These are phyloP conservation scores for Meyerozyma athensensis DNA, from an alignment of 1,139 yeast genomes.

Conservation along the genomic window DNA sequence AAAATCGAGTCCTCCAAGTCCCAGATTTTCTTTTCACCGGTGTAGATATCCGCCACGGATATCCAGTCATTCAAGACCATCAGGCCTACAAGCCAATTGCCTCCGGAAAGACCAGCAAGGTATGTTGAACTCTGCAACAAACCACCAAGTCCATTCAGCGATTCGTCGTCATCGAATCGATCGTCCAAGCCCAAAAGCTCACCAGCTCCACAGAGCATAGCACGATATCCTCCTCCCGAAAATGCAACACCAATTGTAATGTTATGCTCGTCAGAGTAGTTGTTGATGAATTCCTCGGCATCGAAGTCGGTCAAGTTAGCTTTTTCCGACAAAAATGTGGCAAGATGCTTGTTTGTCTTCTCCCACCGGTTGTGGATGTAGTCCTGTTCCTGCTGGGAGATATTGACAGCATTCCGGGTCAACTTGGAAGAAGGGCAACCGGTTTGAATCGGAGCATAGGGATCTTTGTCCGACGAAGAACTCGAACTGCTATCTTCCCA, in stretches of 20 bases:
- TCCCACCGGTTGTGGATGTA: conserved; percentile 48
- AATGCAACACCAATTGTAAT: conserved; percentile 68
- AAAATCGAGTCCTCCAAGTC: conserved; percentile 60
- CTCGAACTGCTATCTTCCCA: conserved; percentile 9
- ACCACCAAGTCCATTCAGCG: conserved; percentile 64
- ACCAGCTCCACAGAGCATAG: conserved; percentile 90
- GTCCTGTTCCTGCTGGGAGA: conserved; percentile 32
- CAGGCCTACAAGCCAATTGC: conserved; percentile 81
- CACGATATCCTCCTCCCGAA: conserved; percentile 91
- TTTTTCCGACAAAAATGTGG: conserved; percentile 45
- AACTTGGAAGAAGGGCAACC: conserved; percentile 21
- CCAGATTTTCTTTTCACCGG: conserved; percentile 55
- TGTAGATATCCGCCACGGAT: conserved; percentile 54
- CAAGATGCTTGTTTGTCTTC: conserved; percentile 49
- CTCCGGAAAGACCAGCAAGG: conserved; percentile 79
- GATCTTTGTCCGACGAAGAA: conserved; percentile 7
- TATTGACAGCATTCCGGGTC: conserved; percentile 25
- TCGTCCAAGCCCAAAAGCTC: conserved; percentile 74
- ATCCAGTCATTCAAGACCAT: conserved; percentile 81
- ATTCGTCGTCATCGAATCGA: conserved; percentile 48
- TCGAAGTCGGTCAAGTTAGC: conserved; percentile 61
- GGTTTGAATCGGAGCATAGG: conserved; percentile 24
- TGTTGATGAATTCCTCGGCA: conserved; percentile 41
- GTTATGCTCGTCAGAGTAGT: conserved; percentile 26
- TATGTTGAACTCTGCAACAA: conserved; percentile 70